These are phyloP conservation scores for Fusarium avenaceum DNA, from an alignment of 2,329 filamentous ascomycete genomes.

Conservation along the genomic window DNA sequence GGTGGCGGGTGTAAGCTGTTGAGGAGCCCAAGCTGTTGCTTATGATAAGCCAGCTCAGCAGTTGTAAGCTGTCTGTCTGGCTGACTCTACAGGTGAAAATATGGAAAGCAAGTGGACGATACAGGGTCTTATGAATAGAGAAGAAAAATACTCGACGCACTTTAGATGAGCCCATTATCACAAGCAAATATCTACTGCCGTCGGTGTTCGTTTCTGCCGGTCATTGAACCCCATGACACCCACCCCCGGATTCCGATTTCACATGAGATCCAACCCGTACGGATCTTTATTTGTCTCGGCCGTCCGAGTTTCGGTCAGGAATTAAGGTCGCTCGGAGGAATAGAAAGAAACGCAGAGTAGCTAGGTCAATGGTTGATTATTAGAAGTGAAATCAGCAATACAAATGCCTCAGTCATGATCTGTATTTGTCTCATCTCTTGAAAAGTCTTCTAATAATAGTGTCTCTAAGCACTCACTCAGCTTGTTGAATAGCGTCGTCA, in stretches of 20 bases:
- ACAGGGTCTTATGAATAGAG: slow-evolving; percentile 5
- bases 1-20: slow-evolving; percentile 11
- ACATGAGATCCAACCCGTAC: slow-evolving; percentile 32
- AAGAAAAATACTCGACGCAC: neutral
- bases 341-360: slow-evolving; percentile 3
- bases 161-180: slow-evolving; percentile 19
- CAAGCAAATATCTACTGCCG: slow-evolving; percentile 27
- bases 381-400: slow-evolving; percentile 11
- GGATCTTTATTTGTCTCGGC: slow-evolving; percentile 25
- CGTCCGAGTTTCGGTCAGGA: slow-evolving; percentile 32
- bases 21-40: neutral
- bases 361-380: neutral
- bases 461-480: slow-evolving; percentile 6
- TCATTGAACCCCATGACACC: slow-evolving; percentile 29
- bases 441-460: slow-evolving; percentile 6
- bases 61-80: slow-evolving; percentile 7
- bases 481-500: slow-evolving; percentile 26
- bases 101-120: slow-evolving; percentile 1
- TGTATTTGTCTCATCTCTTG: neutral
- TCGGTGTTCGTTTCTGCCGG: slow-evolving; percentile 25
- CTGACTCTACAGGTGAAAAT: neutral
- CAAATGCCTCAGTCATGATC: neutral
- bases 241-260: slow-evolving; percentile 43
- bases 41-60: slow-evolving; percentile 16
- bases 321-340: slow-evolving; percentile 16